phyloP scores from a whole-genome alignment of 1,284 basidiomycete species.

The Boletus mariae region DNA sequence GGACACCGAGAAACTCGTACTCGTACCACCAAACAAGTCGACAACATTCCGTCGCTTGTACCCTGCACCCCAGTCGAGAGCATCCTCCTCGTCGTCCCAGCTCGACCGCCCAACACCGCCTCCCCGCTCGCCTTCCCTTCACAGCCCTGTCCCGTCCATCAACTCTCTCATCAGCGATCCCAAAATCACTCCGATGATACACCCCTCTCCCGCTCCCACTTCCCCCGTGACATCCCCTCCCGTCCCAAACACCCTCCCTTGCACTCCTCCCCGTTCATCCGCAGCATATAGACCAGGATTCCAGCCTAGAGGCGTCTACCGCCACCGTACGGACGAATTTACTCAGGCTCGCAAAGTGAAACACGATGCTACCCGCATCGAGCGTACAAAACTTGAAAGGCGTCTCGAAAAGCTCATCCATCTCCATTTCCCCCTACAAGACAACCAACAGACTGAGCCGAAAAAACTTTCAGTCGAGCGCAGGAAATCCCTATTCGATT shows the following conservation, averaged over 20 bases:
- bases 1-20: slow-evolving; percentile 22
- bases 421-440: slow-evolving; percentile 66
- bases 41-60: slow-evolving; percentile 63
- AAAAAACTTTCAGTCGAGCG: slow-evolving; percentile 20
- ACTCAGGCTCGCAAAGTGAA: slow-evolving; percentile 51
- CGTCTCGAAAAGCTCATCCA: slow-evolving; percentile 83
- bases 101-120: slow-evolving; percentile 13
- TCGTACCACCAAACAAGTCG: slow-evolving; percentile 35
- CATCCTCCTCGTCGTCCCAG: slow-evolving; percentile 19
- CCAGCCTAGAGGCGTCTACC: slow-evolving; percentile 62
- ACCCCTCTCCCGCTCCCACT: slow-evolving; percentile 23
- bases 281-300: slow-evolving; percentile 67
- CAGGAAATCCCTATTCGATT: slow-evolving; percentile 64
- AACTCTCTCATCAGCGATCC: slow-evolving; percentile 16
- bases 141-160: slow-evolving; percentile 26
- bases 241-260: slow-evolving; percentile 17
- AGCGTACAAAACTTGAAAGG: slow-evolving; percentile 76
- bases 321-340: slow-evolving; percentile 77
- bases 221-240: slow-evolving; percentile 20
- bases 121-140: slow-evolving; percentile 15
- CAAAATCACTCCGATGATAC: background rate
- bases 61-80: slow-evolving; percentile 29
- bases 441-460: slow-evolving; percentile 20
- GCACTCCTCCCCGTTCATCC: slow-evolving; percentile 26
- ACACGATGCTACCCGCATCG: slow-evolving; percentile 64